Conservation (phyloP, 164 flowering plant genomes). For the Kalanchoe fedtschenkoi region DNA sequence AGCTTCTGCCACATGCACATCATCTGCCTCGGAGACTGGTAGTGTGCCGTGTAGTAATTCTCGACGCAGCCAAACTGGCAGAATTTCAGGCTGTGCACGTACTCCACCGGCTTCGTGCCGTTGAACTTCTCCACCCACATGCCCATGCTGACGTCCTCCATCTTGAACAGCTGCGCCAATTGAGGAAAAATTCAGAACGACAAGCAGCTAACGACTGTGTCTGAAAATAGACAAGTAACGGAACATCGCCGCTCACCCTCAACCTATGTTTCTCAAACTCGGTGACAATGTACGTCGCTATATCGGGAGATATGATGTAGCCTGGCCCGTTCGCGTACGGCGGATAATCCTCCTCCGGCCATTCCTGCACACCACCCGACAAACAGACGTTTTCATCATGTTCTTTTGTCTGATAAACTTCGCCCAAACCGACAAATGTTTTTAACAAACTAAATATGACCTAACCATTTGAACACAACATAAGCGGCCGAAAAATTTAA, state of each 20-base stretch:
- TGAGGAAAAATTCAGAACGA: background rate
- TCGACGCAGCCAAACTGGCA: constrained; percentile 79
- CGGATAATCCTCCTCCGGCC: constrained; percentile 68
- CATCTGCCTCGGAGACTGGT: constrained; percentile 84
- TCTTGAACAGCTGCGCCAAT: constrained; percentile 56
- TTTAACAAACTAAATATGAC: background rate
- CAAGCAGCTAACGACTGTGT: background rate
- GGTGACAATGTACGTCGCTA: constrained; percentile 54
- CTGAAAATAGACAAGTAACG: background rate
- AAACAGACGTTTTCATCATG: background rate
- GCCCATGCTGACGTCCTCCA: constrained; percentile 91
- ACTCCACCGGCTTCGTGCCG: constrained; percentile 42
- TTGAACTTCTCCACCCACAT: constrained; percentile 82
- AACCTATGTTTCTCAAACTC: constrained; percentile 68
- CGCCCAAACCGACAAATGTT: background rate
- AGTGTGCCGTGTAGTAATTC: constrained; percentile 65
- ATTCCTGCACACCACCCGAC: constrained; percentile 4
- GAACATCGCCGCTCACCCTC: constrained; percentile 41
- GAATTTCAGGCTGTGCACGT: constrained; percentile 45
- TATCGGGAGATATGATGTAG: constrained; percentile 71
- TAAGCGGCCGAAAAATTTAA: background rate
- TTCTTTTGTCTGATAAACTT: background rate
- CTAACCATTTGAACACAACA: background rate
- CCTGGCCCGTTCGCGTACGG: constrained; percentile 98
- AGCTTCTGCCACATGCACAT: constrained; percentile 70